Evolutionary conservation across 2,329 filamentous ascomycete genomes (phyloP), one percentile per base, ranked within the genome.

Genomic region (Microsporum canis): DNA sequence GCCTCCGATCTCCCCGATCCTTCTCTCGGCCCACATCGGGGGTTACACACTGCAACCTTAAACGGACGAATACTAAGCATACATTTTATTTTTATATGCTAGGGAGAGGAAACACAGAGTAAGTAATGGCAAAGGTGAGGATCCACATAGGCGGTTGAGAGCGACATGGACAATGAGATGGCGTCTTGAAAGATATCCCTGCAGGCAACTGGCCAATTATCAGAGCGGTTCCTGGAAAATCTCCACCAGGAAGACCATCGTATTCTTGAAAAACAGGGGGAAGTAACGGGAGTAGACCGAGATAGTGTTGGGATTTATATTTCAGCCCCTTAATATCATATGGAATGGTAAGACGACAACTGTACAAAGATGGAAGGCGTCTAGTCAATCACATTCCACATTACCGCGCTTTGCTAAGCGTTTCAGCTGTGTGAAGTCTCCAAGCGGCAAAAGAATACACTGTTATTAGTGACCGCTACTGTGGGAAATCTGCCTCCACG

Each of bases 1-100:
- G 45, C 51, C 51, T 34, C 33, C 51, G 51, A 55, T 34, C 33
- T 17, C 51, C n/a, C 31, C 49, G 12, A 17, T 55, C 29, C 33
- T 55, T 55, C 14, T 14, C n/a, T 34, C 51, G 51, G 51, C 51
- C 51, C 51, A 55, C 51, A 55, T n/a, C 51, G 51, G 51, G 17
- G 51, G 31, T 23, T n/a, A 55, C 51, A 55, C 51, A 34, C 51
- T 55, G 51, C 51, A 55, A 55, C 51, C 51, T 55, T 34, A 55
- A 55, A 33, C 23, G 3, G 3, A 51, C 31, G 27, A 23, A 23
- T 23, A 23, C 17, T 51, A 27, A 29, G 39, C 7, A 29, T 51
- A 31, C 31, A 33, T 51, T 10, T 31, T 23, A 14, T 51, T 31
- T 29, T 43, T 43, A 43, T 27, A 31, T 51, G 8, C 45, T 23